Percentiles rank a stretch among this genome's conserved stretches.
phyloP scores from a whole-genome alignment of 495 filamentous ascomycete species.

The Platismatia glauca region DNA sequence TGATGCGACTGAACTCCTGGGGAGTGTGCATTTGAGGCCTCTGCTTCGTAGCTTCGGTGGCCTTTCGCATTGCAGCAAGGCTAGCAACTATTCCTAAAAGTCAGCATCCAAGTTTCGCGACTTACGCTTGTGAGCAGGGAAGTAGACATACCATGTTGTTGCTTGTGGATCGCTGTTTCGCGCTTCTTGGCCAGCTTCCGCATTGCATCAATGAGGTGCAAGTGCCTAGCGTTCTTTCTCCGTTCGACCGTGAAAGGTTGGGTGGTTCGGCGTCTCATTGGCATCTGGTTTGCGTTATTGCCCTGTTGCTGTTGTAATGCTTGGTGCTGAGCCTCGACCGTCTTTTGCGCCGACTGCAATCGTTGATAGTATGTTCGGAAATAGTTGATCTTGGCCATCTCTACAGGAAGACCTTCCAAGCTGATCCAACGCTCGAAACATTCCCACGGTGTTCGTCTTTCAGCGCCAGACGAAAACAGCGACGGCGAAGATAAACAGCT shows the following conservation, averaged over 20 bases:
- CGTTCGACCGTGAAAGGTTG: slow-evolving; percentile 75
- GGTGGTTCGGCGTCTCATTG: slow-evolving; percentile 56
- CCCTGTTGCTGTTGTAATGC: slow-evolving; percentile 47
- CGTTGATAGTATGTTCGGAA: slow-evolving; percentile 76
- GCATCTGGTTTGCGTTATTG: slow-evolving; percentile 47
- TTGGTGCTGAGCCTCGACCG: slow-evolving; percentile 51
- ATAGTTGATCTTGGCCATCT: slow-evolving; percentile 89
- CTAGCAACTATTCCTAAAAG: slow-evolving; percentile 40
- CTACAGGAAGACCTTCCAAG: slow-evolving; percentile 76
- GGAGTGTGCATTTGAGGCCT: slow-evolving; percentile 58
- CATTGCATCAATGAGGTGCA: slow-evolving; percentile 88
- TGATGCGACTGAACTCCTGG: slow-evolving; percentile 78
- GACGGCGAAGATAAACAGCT: slow-evolving; percentile 66
- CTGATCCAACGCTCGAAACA: slow-evolving; percentile 95
- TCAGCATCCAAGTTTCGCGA: slow-evolving; percentile 16
- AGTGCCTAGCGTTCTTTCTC: slow-evolving; percentile 70
- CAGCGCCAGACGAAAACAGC: slow-evolving; percentile 67
- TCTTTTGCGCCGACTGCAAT: slow-evolving; percentile 69
- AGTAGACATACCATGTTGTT: slow-evolving; percentile 58
- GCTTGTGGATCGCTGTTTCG: slow-evolving; percentile 75
- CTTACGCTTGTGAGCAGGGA: background rate
- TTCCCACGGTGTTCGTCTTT: slow-evolving; percentile 93
- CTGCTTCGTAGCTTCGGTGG: slow-evolving; percentile 57
- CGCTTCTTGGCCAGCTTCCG: slow-evolving; percentile 90
- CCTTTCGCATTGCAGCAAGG: slow-evolving; percentile 61